Evolutionary conservation across 202 grass and related monocot species (phyloP).

Genomic region (Schoenoplectus tabernaemontani): DNA sequence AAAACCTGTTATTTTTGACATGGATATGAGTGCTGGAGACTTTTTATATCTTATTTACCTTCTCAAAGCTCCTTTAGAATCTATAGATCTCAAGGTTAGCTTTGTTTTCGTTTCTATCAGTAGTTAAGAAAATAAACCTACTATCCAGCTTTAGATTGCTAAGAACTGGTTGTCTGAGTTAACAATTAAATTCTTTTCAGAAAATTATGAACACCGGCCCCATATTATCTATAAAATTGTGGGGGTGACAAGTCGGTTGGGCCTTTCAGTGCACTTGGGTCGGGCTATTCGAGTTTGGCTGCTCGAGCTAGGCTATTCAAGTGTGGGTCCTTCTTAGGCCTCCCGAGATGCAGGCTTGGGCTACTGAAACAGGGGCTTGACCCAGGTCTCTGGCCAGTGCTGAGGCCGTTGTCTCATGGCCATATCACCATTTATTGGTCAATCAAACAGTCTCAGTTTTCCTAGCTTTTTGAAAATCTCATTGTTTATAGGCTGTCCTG

Average conservation of each 20-base stretch:
- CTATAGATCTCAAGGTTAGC: conserved; percentile 32
- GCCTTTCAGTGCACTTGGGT: too few species aligned
- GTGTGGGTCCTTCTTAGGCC: too few species aligned
- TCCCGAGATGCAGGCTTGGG: too few species aligned
- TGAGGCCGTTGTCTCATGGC: too few species aligned
- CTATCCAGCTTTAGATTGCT: neutral
- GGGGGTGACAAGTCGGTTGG: too few species aligned
- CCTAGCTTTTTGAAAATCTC: neutral
- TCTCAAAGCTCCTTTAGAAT: conserved; percentile 35
- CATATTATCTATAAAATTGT: too few species aligned
- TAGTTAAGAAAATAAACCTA: neutral
- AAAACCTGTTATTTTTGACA: conserved; percentile 9
- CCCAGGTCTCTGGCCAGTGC: too few species aligned
- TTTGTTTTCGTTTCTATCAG: neutral
- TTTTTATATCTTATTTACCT: conserved; percentile 35
- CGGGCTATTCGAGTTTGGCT: too few species aligned
- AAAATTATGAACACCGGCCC: too few species aligned
- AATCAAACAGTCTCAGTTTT: neutral
- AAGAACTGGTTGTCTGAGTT: neutral
- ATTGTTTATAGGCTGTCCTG: conserved; percentile 26
- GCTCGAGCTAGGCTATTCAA: too few species aligned
- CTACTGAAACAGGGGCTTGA: too few species aligned
- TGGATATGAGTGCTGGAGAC: neutral
- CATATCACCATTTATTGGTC: too few species aligned
- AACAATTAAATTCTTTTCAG: neutral